phyloP scores from a whole-genome alignment of 495 filamentous ascomycete species.

The Podospora conica region DNA sequence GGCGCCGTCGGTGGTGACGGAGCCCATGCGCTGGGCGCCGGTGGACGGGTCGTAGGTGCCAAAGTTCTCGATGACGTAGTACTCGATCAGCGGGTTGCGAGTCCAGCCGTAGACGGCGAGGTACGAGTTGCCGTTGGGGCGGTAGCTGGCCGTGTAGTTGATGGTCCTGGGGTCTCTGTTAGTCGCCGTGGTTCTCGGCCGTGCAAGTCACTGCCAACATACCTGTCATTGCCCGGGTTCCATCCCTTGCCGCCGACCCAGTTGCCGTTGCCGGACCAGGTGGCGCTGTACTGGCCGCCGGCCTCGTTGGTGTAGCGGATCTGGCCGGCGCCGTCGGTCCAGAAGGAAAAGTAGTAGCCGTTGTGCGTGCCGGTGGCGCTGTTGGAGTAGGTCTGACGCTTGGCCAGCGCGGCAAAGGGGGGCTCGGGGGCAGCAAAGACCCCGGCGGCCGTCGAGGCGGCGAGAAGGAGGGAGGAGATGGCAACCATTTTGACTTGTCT shows the following conservation, averaged over 20 bases:
- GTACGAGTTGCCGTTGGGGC: slow-evolving; percentile 37
- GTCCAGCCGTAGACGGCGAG: slow-evolving; percentile 59
- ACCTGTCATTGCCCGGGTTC: slow-evolving; percentile 42
- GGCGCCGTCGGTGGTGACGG: slow-evolving; percentile 51
- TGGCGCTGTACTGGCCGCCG: slow-evolving; percentile 49
- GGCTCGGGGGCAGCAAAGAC: slow-evolving; percentile 39
- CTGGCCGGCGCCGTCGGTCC: slow-evolving; percentile 49
- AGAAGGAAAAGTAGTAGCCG: slow-evolving; percentile 59
- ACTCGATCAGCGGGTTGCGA: slow-evolving; percentile 50
- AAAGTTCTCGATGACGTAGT: slow-evolving; percentile 55
- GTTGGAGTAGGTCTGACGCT: slow-evolving; percentile 27
- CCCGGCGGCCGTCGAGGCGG: slow-evolving; percentile 28
- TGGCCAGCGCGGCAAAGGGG: slow-evolving; percentile 29
- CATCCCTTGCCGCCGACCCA: slow-evolving; percentile 61
- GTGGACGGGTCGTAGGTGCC: slow-evolving; percentile 51
- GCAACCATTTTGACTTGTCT: slow-evolving; percentile 37
- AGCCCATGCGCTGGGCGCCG: slow-evolving; percentile 45
- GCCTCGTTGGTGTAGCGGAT: slow-evolving; percentile 53
- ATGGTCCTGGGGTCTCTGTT: slow-evolving; percentile 36
- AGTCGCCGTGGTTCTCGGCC: background rate
- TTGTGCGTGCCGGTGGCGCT: slow-evolving; percentile 49
- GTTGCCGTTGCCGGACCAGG: slow-evolving; percentile 50
- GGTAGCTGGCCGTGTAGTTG: slow-evolving; percentile 43
- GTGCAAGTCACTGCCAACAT: background rate
- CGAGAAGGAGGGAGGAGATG: slow-evolving; percentile 39